Conservation (phyloP, 2,329 filamentous ascomycete genomes). For the Botryotinia calthae region DNA sequence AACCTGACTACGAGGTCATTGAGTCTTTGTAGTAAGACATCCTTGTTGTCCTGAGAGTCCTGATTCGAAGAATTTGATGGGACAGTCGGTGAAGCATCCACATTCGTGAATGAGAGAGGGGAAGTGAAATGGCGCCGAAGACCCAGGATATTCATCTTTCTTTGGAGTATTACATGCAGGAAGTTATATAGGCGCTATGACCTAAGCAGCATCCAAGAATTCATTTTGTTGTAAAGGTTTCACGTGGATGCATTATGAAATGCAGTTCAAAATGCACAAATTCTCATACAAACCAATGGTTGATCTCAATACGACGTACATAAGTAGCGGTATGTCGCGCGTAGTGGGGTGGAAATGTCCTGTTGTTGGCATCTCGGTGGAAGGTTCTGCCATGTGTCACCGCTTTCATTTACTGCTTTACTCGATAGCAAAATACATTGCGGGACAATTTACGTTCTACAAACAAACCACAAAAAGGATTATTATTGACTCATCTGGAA, state of each 20-base stretch:
- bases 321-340: constrained; percentile 1
- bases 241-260: constrained; percentile 15
- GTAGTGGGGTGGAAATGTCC: constrained; percentile 9
- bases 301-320: constrained; percentile 6
- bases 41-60: constrained; percentile 37
- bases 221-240: constrained; percentile 15
- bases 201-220: constrained; percentile 10
- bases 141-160: constrained; percentile 17
- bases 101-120: constrained; percentile 19
- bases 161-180: constrained; percentile 12
- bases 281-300: constrained; percentile 13
- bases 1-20: constrained; percentile 38
- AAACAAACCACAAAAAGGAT: background rate
- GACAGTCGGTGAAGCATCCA: background rate
- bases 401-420: constrained; percentile 4
- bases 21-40: constrained; percentile 39
- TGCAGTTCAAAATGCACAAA: constrained; percentile 9
- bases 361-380: background rate
- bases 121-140: constrained; percentile 34
- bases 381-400: background rate
- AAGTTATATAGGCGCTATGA: constrained; percentile 15
- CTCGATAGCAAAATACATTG: background rate
- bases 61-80: constrained; percentile 17
- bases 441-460: background rate
- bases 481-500: background rate